Conservation (phyloP, 345 rosid genomes). For the Salix suchowensis region DNA sequence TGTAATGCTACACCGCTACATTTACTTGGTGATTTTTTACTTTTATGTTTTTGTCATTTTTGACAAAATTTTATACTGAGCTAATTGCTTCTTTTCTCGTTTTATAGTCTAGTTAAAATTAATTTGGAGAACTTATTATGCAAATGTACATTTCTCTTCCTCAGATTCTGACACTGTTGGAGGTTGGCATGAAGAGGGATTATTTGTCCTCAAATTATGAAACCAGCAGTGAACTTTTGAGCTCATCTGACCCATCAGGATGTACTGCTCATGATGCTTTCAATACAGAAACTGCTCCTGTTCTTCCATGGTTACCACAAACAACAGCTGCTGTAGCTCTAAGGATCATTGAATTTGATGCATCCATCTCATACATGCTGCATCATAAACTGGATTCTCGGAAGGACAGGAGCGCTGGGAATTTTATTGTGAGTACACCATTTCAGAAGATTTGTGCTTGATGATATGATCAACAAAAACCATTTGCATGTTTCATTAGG, state of each 20-base stretch:
- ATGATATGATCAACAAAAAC: background rate
- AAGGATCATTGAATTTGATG: slow-evolving; percentile 63
- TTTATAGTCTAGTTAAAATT: background rate
- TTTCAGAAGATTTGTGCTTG: background rate
- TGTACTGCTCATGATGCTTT: slow-evolving; percentile 15
- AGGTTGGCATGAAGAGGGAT: slow-evolving; percentile 54
- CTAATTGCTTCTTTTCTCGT: background rate
- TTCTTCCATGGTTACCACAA: slow-evolving; percentile 78
- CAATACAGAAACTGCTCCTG: slow-evolving; percentile 21
- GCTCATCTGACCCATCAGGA: slow-evolving; percentile 17
- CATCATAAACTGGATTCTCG: slow-evolving; percentile 43
- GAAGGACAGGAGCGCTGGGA: slow-evolving; percentile 42
- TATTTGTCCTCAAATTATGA: slow-evolving; percentile 57
- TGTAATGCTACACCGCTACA: background rate
- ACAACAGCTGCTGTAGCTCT: slow-evolving; percentile 72
- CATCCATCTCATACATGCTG: slow-evolving; percentile 43
- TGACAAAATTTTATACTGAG: background rate
- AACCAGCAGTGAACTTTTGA: slow-evolving; percentile 60
- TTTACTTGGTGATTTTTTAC: background rate
- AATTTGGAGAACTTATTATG: background rate
- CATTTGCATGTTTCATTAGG: background rate
- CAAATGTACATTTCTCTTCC: background rate
- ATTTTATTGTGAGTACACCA: slow-evolving; percentile 43
- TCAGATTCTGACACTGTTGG: slow-evolving; percentile 63
- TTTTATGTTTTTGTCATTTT: background rate